Base-by-base conservation (phyloP, 2,329 filamentous ascomycete genomes). In the Fusarium sororula region DNA sequence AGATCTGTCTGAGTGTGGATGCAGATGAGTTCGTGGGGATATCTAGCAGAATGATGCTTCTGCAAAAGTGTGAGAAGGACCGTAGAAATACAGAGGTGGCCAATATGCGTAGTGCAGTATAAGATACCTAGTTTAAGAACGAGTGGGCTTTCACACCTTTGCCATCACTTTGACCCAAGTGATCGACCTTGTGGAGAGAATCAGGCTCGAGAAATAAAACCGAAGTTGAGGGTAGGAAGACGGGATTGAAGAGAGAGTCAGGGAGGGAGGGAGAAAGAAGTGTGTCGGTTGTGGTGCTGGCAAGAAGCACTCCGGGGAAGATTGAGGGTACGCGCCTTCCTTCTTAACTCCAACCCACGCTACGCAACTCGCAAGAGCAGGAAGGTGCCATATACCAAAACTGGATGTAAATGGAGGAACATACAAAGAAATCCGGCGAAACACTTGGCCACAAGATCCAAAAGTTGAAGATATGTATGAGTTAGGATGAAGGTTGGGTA, bases 131-230 rank as follows among this genome's bases (percentile, higher is more conserved):
- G 44, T 50, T 65, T 67, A 70, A 61, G 70, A 74, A 63, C 63
- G 70, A 63, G 45, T 54, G 65, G 48, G 45, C 28, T 61, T 60
- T 77, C 60, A 68, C 60, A 59, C 41, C 42, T 39, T 67, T 67
- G 54, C 55, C 72, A 68, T 70, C 66, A 56, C 55, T 58, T 58
- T 48, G 51, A 56, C 63, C 35, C 44, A 63, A 55, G 51, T 26
- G 48, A 59, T 30, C 53, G 51, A 48, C 30, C 39, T 62, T 62
- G 53, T 54, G 55, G 55, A 55, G 63, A 57, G 64, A 63, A 56
- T 32, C 24, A 28, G 39, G 30, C 42, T 59, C 41, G 44, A 44
- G 45, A 61, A 61, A 57, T 63, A 69, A 55, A 66, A 15, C 28
- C n/a, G 24, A 67, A 30, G n/a, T 24, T 32, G 35, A 39, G 38